A percentile compares a stretch with the other conserved stretches of the same genome.
phyloP scores from a whole-genome alignment of 2,329 filamentous ascomycete genomes.

The Xylaria sp. region DNA sequence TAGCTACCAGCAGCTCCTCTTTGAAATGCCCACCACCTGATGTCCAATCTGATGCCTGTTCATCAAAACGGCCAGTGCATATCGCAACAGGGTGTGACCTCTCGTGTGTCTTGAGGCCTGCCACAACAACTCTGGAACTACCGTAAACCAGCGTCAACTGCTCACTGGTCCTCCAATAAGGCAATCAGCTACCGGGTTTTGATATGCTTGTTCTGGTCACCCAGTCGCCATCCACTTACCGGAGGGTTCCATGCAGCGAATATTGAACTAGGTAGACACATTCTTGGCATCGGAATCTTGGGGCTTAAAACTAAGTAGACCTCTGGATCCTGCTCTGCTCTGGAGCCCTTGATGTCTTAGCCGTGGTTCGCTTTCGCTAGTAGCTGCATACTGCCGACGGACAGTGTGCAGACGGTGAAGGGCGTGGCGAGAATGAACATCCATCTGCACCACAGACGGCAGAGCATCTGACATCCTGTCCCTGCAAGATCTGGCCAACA shows the following conservation, averaged over 20 bases:
- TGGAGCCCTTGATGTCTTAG: slow-evolving; percentile 26
- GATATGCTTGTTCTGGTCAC: slow-evolving; percentile 27
- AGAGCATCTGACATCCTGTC: slow-evolving; percentile 30
- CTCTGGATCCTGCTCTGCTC: too few relatives aligned
- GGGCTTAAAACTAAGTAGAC: slow-evolving; percentile 24
- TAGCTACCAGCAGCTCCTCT: not conserved
- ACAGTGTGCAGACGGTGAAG: slow-evolving; percentile 15
- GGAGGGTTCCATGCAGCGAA: slow-evolving; percentile 39
- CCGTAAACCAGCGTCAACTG: slow-evolving; percentile 26
- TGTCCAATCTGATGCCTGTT: slow-evolving; percentile 20
- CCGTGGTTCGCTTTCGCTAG: slow-evolving; percentile 32
- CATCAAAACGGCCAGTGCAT: slow-evolving; percentile 28
- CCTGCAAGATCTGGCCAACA: slow-evolving; percentile 31
- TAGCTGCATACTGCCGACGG: slow-evolving; percentile 34
- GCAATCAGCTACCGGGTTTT: slow-evolving; percentile 30
- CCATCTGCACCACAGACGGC: slow-evolving; percentile 21
- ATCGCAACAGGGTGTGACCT: slow-evolving; percentile 21
- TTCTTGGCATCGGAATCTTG: slow-evolving; percentile 39
- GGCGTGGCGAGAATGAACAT: slow-evolving; percentile 15
- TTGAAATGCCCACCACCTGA: slow-evolving; percentile 13
- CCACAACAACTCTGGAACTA: slow-evolving; percentile 5
- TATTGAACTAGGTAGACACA: slow-evolving; percentile 33
- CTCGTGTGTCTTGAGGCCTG: slow-evolving; percentile 19
- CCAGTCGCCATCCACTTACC: slow-evolving; percentile 20
- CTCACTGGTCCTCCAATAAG: slow-evolving; percentile 33